Percentiles rank a stretch among this genome's conserved stretches.
Conservation (phyloP, 2,329 filamentous ascomycete genomes). For the Geosmithia putterillii region DNA sequence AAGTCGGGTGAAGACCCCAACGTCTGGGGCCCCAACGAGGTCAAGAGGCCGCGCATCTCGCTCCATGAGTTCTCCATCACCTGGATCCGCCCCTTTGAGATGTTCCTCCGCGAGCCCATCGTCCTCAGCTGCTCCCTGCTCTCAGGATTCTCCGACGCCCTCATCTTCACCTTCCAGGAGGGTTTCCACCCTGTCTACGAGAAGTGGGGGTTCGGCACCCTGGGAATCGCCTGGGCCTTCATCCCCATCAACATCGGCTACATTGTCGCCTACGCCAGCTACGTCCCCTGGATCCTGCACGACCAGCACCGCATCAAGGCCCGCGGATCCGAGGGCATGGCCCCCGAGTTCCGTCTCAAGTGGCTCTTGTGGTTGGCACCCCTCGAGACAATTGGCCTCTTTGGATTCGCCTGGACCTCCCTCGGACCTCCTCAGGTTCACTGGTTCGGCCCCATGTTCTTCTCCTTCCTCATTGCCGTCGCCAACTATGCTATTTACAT, state of each 20-base stretch:
- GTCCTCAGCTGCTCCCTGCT: constrained; percentile 58
- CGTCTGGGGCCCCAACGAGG: constrained; percentile 61
- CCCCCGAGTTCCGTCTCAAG: constrained; percentile 46
- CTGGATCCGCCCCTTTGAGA: constrained; percentile 54
- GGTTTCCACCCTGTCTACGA: constrained; percentile 55
- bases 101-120: constrained; percentile 65
- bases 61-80: constrained; percentile 41
- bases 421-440: constrained; percentile 44
- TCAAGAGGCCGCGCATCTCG: constrained; percentile 42
- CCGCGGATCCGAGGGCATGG: constrained; percentile 46
- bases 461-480: constrained; percentile 52
- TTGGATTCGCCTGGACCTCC: constrained; percentile 58
- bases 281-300: constrained; percentile 41
- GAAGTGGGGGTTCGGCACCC: constrained; percentile 50
- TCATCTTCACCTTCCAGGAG: constrained; percentile 69
- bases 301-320: constrained; percentile 32
- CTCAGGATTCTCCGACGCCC: constrained; percentile 58
- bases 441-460: constrained; percentile 58
- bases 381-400: constrained; percentile 50
- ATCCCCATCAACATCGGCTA: constrained; percentile 57
- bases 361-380: constrained; percentile 50
- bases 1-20: constrained; percentile 44
- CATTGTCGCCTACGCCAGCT: constrained; percentile 46
- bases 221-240: constrained; percentile 47
- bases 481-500: constrained; percentile 66